Percentiles rank a stretch among this genome's conserved stretches.
phyloP scores from a whole-genome alignment of 768 basidiomycete species.

The Lactifluus subvellereus region DNA sequence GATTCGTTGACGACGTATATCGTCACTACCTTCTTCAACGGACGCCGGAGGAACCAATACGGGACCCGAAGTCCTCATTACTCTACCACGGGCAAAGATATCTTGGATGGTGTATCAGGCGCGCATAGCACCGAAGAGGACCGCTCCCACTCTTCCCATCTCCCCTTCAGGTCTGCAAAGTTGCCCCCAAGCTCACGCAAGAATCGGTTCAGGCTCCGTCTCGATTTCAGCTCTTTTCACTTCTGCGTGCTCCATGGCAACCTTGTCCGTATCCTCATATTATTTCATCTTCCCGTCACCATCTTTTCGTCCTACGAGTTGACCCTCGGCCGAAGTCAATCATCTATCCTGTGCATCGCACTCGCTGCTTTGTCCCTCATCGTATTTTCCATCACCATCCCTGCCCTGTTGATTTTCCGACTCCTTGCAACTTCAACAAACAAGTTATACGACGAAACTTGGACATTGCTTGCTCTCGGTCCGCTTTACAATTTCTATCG shows the following conservation, averaged over 20 bases:
- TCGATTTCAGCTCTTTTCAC: slow-evolving; percentile 72
- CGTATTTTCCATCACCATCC: slow-evolving; percentile 71
- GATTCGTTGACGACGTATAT: slow-evolving; percentile 50
- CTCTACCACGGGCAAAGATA: slow-evolving; percentile 47
- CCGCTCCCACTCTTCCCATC: slow-evolving; percentile 42
- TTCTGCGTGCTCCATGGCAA: slow-evolving; percentile 81
- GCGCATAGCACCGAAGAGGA: slow-evolving; percentile 42
- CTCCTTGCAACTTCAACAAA: slow-evolving; percentile 75
- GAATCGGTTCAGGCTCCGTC: slow-evolving; percentile 51
- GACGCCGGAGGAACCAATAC: slow-evolving; percentile 30
- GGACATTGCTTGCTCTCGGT: slow-evolving; percentile 84
- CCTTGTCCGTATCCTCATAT: slow-evolving; percentile 80
- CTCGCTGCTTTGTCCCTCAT: slow-evolving; percentile 81
- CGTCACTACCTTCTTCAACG: slow-evolving; percentile 26
- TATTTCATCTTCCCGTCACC: slow-evolving; percentile 94
- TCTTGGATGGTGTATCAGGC: slow-evolving; percentile 34
- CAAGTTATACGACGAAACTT: slow-evolving; percentile 92
- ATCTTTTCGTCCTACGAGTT: slow-evolving; percentile 89
- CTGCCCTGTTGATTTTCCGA: slow-evolving; percentile 67
- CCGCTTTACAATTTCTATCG: slow-evolving; percentile 94
- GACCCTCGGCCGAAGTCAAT: slow-evolving; percentile 47
- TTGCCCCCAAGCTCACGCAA: slow-evolving; percentile 34
- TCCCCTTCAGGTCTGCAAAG: slow-evolving; percentile 35
- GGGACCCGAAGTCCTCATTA: slow-evolving; percentile 37
- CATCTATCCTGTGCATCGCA: slow-evolving; percentile 56